Evolutionary conservation across 164 flowering plant species (phyloP), one percentile per base, ranked within the genome.

Genomic region (Umbilicus rupestris): DNA sequence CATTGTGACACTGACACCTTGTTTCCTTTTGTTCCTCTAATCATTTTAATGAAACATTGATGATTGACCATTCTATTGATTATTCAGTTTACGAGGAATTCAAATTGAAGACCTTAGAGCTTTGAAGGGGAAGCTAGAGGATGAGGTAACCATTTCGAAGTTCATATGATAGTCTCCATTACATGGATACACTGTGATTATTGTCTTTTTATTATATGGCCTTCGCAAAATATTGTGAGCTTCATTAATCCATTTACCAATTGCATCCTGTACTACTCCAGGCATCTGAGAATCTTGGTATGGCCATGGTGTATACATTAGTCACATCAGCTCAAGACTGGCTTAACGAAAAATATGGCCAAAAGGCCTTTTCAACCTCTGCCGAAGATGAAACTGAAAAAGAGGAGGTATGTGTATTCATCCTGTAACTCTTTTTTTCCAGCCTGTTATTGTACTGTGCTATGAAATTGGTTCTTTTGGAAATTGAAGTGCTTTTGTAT

Each of bases 281-380:
- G 99, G 98, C 97, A 64, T 71, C 86, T 64, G 99, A 95, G 73
- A 92, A 88, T 83, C 97, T 92, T 83, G 99, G 98, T 39, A 90
- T 92, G 98, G 96, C 99, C 68, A 95, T 92, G 98, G 68, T 95
- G 14, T 95, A 95, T 74, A 92, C 99, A n/a, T 80, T 95, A 59
- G 88, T 84, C 39, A 66, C 94, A 70, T 83, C 97, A 69, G 92
- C 95, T 30, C 80, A 92, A 74, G 99, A 95, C 30, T 95, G 99
- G 99, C 74, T 95, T 59, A 72, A 75, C 66, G 97, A 86, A 78
- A 81, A 71, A 72, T 92, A 76, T 82, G 64, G 85, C 65, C 84
- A 82, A 76, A 84, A 84, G 64, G 70, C 68, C 66, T 74, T 50
- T 20, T 28, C 7, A 67, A 82, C 72, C 29, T 68, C 78, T 49